Evolutionary conservation across 2,329 filamentous ascomycete genomes (phyloP), one percentile per base, ranked within the genome.

Genomic region (Boeremia lycopersici): DNA sequence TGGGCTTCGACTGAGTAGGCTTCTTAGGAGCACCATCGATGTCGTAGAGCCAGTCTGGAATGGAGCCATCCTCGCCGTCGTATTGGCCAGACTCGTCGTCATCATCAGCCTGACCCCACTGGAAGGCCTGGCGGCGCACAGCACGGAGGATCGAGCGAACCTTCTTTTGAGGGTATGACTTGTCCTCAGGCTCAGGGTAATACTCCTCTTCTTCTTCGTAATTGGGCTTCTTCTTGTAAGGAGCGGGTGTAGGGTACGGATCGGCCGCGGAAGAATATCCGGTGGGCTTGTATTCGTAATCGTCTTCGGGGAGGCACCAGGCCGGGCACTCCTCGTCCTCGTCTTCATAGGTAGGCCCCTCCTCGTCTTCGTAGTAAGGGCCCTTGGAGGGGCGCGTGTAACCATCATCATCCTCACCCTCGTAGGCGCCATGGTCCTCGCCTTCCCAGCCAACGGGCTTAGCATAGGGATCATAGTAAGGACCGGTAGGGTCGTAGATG

Each of bases 41-140:
- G 13, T 46, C 41, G n/a, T 56, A 51, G 1, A 60, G 44, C 61
- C 62, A 64, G 17, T 59, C 36, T 26, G 60, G 60, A 17, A 61
- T 56, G 19, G 53, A 48, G 26, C 48, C 53, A 44, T 56, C 53
- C 19, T 52, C 43, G 8, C 42, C 48, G 12, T 56, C 53, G 33
- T 56, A 49, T 13, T 26, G 29, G 26, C 48, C 38, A 31, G 43
- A 44, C 12, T 51, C 49, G 13, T 56, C 53, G 13, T 56, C 50
- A n/a, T 51, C 50, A 10, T 59, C 48, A 31, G 51, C 25, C 42
- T 53, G 49, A 34, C 41, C 29, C 13, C 29, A 40, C 19, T 40
- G 28, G 39, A 25, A 34, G 31, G 40, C 31, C 35, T 54, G 51
- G 29, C 51, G 51, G 11, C 51, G 51, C 7, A 54, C 45, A 35